Evolutionary conservation across 2,329 filamentous ascomycete genomes (phyloP).

Genomic region (Hymenoscyphus repandus): DNA sequence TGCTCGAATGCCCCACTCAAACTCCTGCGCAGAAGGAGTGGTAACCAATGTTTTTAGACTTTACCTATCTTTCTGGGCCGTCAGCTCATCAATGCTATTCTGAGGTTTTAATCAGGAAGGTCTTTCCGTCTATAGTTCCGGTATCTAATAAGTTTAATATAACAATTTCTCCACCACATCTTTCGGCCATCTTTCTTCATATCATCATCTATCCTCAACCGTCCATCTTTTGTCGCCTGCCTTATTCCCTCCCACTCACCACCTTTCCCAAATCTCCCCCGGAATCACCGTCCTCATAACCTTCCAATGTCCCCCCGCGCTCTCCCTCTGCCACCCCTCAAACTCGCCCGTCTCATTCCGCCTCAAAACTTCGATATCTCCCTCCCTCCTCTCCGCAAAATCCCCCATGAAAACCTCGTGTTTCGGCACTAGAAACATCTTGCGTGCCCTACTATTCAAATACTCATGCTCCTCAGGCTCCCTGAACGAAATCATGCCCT

Average conservation of each 20-base stretch:
- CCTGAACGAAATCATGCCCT: constrained; percentile 55
- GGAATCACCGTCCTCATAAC: constrained; percentile 88
- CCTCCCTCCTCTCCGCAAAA: constrained; percentile 25
- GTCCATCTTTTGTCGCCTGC: neutral
- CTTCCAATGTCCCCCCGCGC: constrained; percentile 80
- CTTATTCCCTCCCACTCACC: constrained; percentile 45
- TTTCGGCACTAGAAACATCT: constrained; percentile 65
- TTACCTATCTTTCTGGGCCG: too few species aligned
- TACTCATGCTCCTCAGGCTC: constrained; percentile 59
- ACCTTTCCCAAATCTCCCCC: constrained; percentile 75
- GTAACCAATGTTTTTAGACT: too few species aligned
- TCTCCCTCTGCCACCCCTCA: constrained; percentile 65
- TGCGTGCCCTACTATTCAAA: constrained; percentile 64
- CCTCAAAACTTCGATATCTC: constrained; percentile 49
- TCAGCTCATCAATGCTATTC: too few species aligned
- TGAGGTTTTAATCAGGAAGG: too few species aligned
- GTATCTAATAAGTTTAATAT: too few species aligned
- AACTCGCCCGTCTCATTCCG: constrained; percentile 62
- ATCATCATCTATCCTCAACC: neutral
- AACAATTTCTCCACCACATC: too few species aligned
- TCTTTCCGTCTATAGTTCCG: too few species aligned
- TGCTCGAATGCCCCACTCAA: too few species aligned
- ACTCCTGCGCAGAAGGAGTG: too few species aligned
- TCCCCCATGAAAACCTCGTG: constrained; percentile 52
- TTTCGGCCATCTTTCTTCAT: too few species aligned